Conservation (phyloP, 768 basidiomycete species). For the Boletus sp. region DNA sequence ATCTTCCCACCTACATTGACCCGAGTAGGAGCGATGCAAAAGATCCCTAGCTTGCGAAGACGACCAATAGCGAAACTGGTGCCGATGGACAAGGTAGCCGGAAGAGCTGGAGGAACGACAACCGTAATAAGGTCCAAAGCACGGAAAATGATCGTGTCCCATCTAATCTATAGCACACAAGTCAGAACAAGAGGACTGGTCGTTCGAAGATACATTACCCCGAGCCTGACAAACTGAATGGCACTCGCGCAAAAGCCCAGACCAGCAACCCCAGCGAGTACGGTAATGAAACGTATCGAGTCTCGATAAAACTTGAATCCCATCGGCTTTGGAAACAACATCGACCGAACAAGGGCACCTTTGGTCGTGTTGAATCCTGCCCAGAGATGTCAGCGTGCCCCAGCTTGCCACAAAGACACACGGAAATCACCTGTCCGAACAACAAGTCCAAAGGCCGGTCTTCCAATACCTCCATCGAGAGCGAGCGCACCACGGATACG, state of each 20-base stretch:
- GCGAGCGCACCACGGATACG: constrained; percentile 68
- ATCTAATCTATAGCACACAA: constrained; percentile 58
- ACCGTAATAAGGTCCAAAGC: constrained; percentile 95
- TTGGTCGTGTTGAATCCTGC: constrained; percentile 95
- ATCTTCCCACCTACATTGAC: constrained; percentile 96
- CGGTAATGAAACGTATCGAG: constrained; percentile 86
- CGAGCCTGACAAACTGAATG: constrained; percentile 86
- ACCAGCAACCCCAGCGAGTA: constrained; percentile 87
- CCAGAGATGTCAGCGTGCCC: constrained; percentile 8
- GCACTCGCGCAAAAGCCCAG: constrained; percentile 91
- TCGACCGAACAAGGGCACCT: constrained; percentile 91
- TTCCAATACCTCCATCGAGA: constrained; percentile 49
- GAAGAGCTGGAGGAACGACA: constrained; percentile 95
- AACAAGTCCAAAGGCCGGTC: constrained; percentile 78
- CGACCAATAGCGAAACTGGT: constrained; percentile 92
- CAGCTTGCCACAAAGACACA: neutral
- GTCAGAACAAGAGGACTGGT: constrained; percentile 1
- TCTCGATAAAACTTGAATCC: constrained; percentile 99
- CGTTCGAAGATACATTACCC: constrained; percentile 45
- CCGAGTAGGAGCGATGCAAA: constrained; percentile 94
- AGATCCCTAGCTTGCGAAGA: constrained; percentile 83
- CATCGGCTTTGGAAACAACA: constrained; percentile 98
- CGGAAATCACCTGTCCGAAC: constrained; percentile 70
- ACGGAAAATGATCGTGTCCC: constrained; percentile 88
- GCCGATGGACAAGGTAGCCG: constrained; percentile 95